Evolutionary conservation across 225 moss, liverwort and hornwort species (phyloP).

Genomic region (Pleurozium schreberi): DNA sequence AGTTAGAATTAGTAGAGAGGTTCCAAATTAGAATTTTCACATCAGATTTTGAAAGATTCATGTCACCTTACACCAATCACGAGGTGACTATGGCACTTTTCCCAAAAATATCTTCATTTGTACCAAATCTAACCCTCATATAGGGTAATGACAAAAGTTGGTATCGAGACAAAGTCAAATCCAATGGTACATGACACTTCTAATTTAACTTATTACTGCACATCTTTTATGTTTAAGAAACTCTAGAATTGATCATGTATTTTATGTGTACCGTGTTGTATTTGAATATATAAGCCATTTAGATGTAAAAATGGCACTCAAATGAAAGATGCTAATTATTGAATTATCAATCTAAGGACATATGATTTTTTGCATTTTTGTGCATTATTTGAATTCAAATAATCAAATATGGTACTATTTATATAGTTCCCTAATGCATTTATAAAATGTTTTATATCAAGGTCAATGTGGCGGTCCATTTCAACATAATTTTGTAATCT

Average conservation of each 20-base stretch:
- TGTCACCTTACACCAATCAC: neutral
- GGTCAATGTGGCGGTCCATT: accelerated
- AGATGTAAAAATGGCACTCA: neutral
- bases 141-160: neutral
- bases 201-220: neutral
- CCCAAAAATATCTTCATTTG: neutral
- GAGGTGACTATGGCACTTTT: neutral
- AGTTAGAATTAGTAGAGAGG: accelerated
- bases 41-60: neutral
- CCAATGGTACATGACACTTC: neutral
- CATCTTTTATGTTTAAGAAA: accelerated
- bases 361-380: neutral
- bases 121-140: accelerated
- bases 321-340: neutral
- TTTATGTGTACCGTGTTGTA: neutral
- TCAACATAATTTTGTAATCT: neutral
- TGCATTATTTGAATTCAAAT: neutral
- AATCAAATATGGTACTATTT: accelerated
- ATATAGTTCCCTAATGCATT: neutral
- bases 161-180: neutral
- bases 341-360: neutral
- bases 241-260: neutral
- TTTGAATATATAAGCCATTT: neutral
- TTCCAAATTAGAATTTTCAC: accelerated
- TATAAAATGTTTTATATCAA: neutral